These are phyloP conservation scores for Eutrema japonicum DNA, from an alignment of 345 rosid genomes.

Conservation along the genomic window DNA sequence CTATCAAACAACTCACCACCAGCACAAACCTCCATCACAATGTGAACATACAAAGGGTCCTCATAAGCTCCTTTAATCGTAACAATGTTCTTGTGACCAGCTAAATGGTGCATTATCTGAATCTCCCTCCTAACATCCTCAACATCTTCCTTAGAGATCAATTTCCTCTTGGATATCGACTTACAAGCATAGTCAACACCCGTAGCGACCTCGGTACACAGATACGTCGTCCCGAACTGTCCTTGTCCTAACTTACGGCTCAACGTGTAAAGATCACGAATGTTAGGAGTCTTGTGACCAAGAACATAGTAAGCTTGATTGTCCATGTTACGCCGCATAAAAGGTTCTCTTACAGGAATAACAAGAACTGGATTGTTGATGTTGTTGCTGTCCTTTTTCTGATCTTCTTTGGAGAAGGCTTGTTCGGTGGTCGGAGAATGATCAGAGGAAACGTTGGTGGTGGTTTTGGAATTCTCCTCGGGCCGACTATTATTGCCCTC, in stretches of 20 bases:
- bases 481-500: constrained; percentile 74
- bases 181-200: constrained; percentile 87
- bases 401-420: constrained; percentile 47
- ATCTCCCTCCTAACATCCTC: constrained; percentile 98
- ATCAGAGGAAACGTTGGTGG: constrained; percentile 49
- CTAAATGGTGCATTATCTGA: constrained; percentile 99
- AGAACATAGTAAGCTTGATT: constrained; percentile 76
- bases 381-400: constrained; percentile 42
- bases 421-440: constrained; percentile 51
- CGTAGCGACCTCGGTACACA: constrained; percentile 68
- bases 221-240: constrained; percentile 91
- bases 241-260: constrained; percentile 97
- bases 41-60: constrained; percentile 82
- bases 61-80: constrained; percentile 97
- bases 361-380: constrained; percentile 41
- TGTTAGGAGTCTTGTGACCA: constrained; percentile 87
- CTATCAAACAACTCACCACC: constrained; percentile 98
- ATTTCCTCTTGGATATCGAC: constrained; percentile 92
- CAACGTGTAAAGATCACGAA: constrained; percentile 79
- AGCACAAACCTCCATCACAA: constrained; percentile 96
- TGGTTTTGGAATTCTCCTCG: constrained; percentile 56
- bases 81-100: constrained; percentile 92
- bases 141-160: constrained; percentile 91
- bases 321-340: constrained; percentile 64
- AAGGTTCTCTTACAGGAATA: constrained; percentile 55